Evolutionary conservation across 2,329 filamentous ascomycete genomes (phyloP), one percentile per base, ranked within the genome.

Genomic region (Lasiodiplodia sp.): DNA sequence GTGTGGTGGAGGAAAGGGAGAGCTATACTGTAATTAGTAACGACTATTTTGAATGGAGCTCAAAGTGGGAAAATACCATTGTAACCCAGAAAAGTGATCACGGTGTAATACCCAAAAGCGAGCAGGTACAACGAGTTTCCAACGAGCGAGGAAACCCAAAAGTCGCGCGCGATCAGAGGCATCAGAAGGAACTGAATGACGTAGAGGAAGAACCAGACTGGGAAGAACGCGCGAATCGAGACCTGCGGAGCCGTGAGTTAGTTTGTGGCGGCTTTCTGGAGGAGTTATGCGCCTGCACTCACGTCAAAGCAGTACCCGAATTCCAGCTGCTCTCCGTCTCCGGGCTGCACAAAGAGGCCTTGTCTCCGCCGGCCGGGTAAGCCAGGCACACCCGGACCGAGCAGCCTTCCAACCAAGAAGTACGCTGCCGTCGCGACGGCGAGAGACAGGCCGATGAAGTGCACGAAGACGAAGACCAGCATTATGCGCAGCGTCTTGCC

Each of bases 231-330:
- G 47, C 89, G 83, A 49, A 90, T 91, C 0, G 87, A 86, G 23
- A 90, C 85, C 84, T 86, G 70, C 14, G 18, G 6, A n/a, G 23
- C 31, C 14, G 44, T 6, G 12, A 8, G 55, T 67, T 16, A 53
- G 65, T 52, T 21, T 58, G 23, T 18, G 40, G 18, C n/a, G 38
- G 44, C 21, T 21, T 47, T 44, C 2, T 8, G 40, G 5, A 68
- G 18, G 14, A 21, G n/a, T n/a, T 8, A 14, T 14, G 23, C 47
- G 16, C 11, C n/a, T 23, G 7, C 52, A 72, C 84, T 75, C 73
- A 88, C 89, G 80, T 91, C 89, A 79, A 91, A 91, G 77, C 89
- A 91, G 76, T 91, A 91, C 66, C 89, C 89, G 79, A 91, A 91
- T 75, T 91, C 89, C 70, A 91, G 77, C 69, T 86, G 86, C 67